phyloP scores from a whole-genome alignment of 148 eudicot genomes.

The Diospyros kaki region DNA sequence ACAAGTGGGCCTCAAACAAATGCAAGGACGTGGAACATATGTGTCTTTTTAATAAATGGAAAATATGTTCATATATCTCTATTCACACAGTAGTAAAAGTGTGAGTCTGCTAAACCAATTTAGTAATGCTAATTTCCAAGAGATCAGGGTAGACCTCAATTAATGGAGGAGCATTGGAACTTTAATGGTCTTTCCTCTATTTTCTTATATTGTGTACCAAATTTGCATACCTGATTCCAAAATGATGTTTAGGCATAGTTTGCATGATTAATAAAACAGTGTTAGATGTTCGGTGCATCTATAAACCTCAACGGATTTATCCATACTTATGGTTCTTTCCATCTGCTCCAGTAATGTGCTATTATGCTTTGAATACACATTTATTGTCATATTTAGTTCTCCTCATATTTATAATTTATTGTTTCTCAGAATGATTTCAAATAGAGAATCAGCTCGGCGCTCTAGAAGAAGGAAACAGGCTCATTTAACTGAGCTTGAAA shows the following conservation, averaged over 20 bases:
- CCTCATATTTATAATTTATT: neutral
- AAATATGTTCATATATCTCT: neutral
- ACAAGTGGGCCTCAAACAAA: neutral
- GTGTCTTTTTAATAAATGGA: neutral
- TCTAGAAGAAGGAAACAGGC: conserved; percentile 98
- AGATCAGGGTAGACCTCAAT: neutral
- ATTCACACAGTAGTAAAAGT: neutral
- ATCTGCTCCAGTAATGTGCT: neutral
- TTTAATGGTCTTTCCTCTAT: neutral
- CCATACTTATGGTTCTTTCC: neutral
- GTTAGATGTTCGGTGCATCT: conserved; percentile 5
- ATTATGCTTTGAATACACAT: neutral
- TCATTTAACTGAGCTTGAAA: conserved; percentile 89
- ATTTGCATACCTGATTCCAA: neutral
- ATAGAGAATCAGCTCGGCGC: conserved; percentile 97
- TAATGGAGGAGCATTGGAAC: neutral
- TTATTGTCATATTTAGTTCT: neutral
- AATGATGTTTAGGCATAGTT: neutral
- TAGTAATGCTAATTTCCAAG: neutral
- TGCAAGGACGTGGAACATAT: neutral
- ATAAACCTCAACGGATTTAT: neutral
- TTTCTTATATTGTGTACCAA: neutral
- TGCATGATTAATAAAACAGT: neutral
- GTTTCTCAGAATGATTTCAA: conserved; percentile 89
- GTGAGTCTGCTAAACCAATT: neutral